Conservation (phyloP, 2,329 filamentous ascomycete species). For the Aspergillus sp. region DNA sequence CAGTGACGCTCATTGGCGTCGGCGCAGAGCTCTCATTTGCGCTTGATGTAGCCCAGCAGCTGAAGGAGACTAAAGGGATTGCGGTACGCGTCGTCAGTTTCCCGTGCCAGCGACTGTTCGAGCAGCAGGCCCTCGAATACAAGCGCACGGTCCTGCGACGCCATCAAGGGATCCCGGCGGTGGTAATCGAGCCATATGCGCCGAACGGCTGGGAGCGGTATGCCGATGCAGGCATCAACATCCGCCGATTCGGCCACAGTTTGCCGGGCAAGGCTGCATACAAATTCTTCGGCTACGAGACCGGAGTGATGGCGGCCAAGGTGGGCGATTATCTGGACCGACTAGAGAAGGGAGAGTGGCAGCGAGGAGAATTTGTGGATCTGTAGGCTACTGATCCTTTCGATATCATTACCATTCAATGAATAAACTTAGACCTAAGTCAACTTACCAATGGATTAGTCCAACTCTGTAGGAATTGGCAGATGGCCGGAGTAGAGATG, state of each 20-base stretch:
- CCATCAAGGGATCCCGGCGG: conserved; percentile 41
- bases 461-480: background rate
- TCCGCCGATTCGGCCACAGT: conserved; percentile 18
- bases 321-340: conserved; percentile 12
- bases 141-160: conserved; percentile 45
- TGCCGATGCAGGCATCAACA: conserved; percentile 38
- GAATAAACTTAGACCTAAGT: no score
- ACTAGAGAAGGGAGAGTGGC: conserved; percentile 9
- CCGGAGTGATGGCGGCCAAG: conserved; percentile 12
- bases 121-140: conserved; percentile 49
- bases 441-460: no score
- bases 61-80: conserved; percentile 43
- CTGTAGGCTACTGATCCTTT: conserved; percentile 7
- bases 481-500: background rate
- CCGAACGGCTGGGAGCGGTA: conserved; percentile 57
- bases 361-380: conserved; percentile 18
- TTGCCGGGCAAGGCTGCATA: conserved; percentile 22
- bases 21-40: conserved; percentile 55
- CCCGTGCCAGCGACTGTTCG: conserved; percentile 54
- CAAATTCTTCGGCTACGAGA: conserved; percentile 22
- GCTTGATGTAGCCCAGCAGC: conserved; percentile 43
- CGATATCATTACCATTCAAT: background rate
- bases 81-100: conserved; percentile 52
- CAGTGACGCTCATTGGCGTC: conserved; percentile 52
- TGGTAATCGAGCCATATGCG: conserved; percentile 54